Evolutionary conservation across 345 rosid genomes (phyloP), one percentile per base, ranked within the genome.

Genomic region (Brassica juncea): DNA sequence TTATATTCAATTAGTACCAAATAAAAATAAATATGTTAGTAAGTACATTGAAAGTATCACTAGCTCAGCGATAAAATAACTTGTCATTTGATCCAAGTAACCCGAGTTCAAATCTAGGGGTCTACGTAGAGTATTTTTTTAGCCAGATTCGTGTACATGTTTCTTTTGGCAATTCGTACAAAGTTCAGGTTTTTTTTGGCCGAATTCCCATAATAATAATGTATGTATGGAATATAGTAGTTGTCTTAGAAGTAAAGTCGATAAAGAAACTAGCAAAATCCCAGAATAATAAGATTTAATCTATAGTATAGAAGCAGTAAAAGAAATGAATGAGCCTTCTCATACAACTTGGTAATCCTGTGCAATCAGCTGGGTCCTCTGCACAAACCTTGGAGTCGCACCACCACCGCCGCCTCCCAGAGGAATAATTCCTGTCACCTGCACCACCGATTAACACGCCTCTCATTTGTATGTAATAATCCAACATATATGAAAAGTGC

Each of bases 321-420:
- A 25, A 58, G 12, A 55, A 28, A 4, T 9, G 23, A 63, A 16
- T n/a, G 42, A 63, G 34, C 16, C 64, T 25, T 71, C 72, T 92
- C 87, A 95, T 32, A 88, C 79, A 44, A 96, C 95, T 85, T 89
- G 97, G 82, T 93, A 96, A 72, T 83, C 91, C 77, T 96, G 97
- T 14, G 98, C 81, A 54, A 89, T 76, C 83, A 96, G 80, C 63
- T 82, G 90, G 6, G 91, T 88, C 86, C 94, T 88, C 82, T 94
- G 98, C 44, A 91, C 81, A 78, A 88, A 92, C 89, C 84, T 92
- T 4, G 98, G 97, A n/a, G 93, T 78, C 32, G 84, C 66, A 58
- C 85, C 97, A 55, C 55, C 55, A 49, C 79, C 67, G 35, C 80
- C 88, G 16, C 88, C 92, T 85, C 76, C 84, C 68, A 92, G 81